A percentile compares a stretch with the other conserved stretches of the same genome.
phyloP scores from a whole-genome alignment of 2,329 filamentous ascomycete genomes.

The Lachnum nothofagi region DNA sequence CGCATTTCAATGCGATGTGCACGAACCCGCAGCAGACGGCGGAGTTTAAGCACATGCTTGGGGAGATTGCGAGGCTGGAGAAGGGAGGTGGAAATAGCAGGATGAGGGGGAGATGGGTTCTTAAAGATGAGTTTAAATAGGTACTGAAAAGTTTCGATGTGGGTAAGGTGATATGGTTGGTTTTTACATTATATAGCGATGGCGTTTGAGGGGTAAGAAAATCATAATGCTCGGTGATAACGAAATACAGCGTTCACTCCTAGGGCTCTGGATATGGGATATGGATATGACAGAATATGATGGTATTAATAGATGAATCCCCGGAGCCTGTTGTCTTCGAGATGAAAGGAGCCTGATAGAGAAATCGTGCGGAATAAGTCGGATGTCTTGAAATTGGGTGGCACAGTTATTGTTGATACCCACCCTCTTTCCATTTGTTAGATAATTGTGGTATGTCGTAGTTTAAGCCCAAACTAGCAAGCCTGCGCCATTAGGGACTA shows the following conservation, averaged over 20 bases:
- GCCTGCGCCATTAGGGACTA: too few species aligned
- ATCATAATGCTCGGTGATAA: not conserved
- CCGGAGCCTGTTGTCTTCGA: too few species aligned
- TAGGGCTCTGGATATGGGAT: not conserved
- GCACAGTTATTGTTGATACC: too few species aligned
- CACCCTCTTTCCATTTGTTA: too few species aligned
- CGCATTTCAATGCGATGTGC: constrained; percentile 83
- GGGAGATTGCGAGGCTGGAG: constrained; percentile 66
- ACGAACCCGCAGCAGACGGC: constrained; percentile 61
- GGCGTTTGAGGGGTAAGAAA: constrained; percentile 8
- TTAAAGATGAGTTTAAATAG: constrained; percentile 33
- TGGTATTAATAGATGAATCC: too few species aligned
- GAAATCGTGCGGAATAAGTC: too few species aligned
- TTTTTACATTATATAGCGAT: constrained; percentile 14
- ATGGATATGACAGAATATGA: not conserved
- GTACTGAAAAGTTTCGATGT: not conserved
- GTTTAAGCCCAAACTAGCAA: too few species aligned
- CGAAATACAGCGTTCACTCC: too few species aligned
- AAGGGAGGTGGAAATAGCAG: constrained; percentile 31
- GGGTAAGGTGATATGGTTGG: too few species aligned
- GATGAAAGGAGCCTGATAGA: too few species aligned
- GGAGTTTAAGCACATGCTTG: constrained; percentile 78
- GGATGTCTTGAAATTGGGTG: too few species aligned
- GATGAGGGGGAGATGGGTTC: constrained; percentile 31
- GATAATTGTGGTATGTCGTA: too few species aligned